Evolutionary conservation across 148 eudicot genomes (phyloP).

Genomic region (Chenopodium album): DNA sequence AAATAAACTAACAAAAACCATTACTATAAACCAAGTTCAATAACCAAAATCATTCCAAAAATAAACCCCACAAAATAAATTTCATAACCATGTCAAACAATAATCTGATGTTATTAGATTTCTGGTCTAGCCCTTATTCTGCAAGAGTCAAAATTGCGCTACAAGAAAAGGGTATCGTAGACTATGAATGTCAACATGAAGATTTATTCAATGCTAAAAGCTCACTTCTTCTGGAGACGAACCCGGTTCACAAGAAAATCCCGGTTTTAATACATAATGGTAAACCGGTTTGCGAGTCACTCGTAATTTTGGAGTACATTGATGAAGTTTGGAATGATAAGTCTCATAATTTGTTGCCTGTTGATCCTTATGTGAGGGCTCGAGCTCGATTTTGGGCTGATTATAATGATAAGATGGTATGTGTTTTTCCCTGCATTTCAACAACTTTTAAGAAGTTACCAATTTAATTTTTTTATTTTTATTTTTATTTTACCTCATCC

Average conservation of each 20-base stretch:
- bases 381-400: constrained; percentile 23
- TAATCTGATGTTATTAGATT: constrained; percentile 19
- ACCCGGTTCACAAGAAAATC: constrained; percentile 35
- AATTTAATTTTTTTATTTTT: too few species aligned
- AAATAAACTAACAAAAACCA: too few species aligned
- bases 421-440: not conserved
- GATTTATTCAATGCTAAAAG: constrained; percentile 14
- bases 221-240: constrained; percentile 23
- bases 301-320: constrained; percentile 5
- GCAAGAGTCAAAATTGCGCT: constrained; percentile 39
- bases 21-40: too few species aligned
- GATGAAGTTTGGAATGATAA: constrained; percentile 8
- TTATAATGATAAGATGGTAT: constrained; percentile 15
- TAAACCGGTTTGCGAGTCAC: constrained; percentile 12
- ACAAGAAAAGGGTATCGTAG: constrained; percentile 32
- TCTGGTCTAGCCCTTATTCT: constrained; percentile 26
- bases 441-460: too few species aligned
- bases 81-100: not conserved
- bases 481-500: too few species aligned
- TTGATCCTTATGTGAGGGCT: constrained; percentile 9
- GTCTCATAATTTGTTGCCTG: not conserved
- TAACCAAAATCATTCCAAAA: too few species aligned
- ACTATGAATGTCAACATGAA: not conserved
- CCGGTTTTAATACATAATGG: constrained; percentile 26
- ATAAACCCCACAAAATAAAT: too few species aligned